Base-by-base conservation (phyloP, 805 yeast species). In the Novakomyces olei region DNA sequence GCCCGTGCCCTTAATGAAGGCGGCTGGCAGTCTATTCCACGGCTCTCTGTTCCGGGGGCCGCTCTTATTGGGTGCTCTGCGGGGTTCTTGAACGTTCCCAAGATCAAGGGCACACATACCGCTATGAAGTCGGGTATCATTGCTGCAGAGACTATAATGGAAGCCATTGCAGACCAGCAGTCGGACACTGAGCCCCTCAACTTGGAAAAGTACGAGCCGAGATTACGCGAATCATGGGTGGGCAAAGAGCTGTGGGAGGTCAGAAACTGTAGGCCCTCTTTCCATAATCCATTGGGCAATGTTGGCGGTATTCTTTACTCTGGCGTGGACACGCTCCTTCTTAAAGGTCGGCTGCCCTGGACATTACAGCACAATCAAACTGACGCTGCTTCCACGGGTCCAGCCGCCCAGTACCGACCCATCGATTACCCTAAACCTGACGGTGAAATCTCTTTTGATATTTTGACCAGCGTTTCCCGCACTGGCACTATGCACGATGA, bases 1-100 rank as follows among this genome's bases (percentile, higher is more conserved):
- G 98, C 98, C 3, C 66, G 98, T 44, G 94, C 96, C 1, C 65
- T 88, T 43, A 88, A 85, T 52, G 99, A 88, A 57, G 99, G 99
- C 39, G 99, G 99, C 1, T 64, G 61, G 43, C 99, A 88, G 58
- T 72, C 92, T 25, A 76, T 88, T 33, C 99, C 99, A 16, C 67
- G 72, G 48, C 61, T 88, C 35, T 60, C 72, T 41, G 88, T 88
- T 65, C 96, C 96, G 2, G 99, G 99, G 32, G 99, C 98, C 34
- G 73, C 81, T 5, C 56, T 88, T 19, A 85, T 88, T 26, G 99
- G 99, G 20, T 88, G 92, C 36, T 60, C 91, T 36, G 98, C 98
- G 3, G 98, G 98, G 1, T 85, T 88, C 52, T 67, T 88, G 69
- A 88, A 88, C 49, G 96, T 88, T 28, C 95, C 98, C 34, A 88